A percentile compares a stretch with the other conserved stretches of the same genome.
These are phyloP conservation scores for Pythium utonaiense DNA, from an alignment of 352 stramenopile species.

Conservation along the genomic window DNA sequence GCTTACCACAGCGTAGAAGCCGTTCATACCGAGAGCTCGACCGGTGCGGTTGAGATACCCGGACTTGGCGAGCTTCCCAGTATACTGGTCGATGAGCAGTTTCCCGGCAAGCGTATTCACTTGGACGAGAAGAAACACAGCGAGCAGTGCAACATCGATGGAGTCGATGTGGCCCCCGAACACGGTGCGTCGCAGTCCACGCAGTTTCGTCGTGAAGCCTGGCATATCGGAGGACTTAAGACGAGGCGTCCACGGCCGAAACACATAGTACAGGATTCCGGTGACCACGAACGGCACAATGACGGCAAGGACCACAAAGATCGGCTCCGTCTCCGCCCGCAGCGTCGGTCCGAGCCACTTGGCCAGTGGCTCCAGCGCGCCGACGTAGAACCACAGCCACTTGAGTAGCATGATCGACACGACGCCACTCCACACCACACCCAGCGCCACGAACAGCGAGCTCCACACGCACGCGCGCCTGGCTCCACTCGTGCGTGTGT, in stretches of 20 bases:
- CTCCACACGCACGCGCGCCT: background rate
- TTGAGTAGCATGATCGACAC: conserved; percentile 17
- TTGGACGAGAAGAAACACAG: conserved; percentile 49
- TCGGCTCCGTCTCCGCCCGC: conserved; percentile 11
- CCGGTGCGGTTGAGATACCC: conserved; percentile 45
- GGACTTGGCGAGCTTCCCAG: conserved; percentile 60
- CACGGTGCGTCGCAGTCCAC: conserved; percentile 7
- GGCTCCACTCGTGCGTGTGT: background rate
- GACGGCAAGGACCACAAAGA: conserved; percentile 11
- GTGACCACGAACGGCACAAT: conserved; percentile 17
- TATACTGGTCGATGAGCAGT: conserved; percentile 58
- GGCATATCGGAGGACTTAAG: conserved; percentile 10
- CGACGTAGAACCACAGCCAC: conserved; percentile 25
- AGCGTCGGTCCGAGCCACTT: conserved; percentile 16
- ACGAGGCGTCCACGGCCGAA: conserved; percentile 4
- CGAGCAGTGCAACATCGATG: conserved; percentile 39
- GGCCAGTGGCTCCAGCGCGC: conserved; percentile 12
- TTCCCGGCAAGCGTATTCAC: conserved; percentile 62
- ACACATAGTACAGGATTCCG: conserved; percentile 17
- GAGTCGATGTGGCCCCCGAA: conserved; percentile 32
- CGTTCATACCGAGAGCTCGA: conserved; percentile 69
- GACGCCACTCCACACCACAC: conserved; percentile 15
- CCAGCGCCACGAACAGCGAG: conserved; percentile 5
- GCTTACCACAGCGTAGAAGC: conserved; percentile 25
- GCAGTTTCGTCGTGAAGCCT: conserved; percentile 1